Evolutionary conservation across 2,329 filamentous ascomycete species (phyloP), one percentile per base, ranked within the genome.

Genomic region (Calonectria multiphialidica): DNA sequence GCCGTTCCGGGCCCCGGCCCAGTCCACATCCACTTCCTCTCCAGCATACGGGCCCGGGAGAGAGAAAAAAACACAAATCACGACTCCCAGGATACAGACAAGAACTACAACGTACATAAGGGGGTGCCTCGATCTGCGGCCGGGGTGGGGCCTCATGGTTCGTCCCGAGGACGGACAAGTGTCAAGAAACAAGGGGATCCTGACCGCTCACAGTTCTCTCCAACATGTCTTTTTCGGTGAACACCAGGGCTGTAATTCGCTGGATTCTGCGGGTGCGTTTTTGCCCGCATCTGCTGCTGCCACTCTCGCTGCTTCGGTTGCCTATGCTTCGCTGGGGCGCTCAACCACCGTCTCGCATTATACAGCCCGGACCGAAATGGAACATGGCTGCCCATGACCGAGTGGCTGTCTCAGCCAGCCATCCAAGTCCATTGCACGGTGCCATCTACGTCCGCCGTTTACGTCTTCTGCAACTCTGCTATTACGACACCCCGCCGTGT

Each of bases 61-160:
- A 55, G 53, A 53, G 40, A 37, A 25, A 42, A 42, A 44, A 61
- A 67, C 44, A 61, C 45, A 67, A 67, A 67, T 35, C 50, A 67
- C 35, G 16, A 47, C 42, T 66, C 28, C 28, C 53, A 21, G 35
- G 35, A 44, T 40, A 66, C 49, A 57, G 18, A 30, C 49, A 23
- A 66, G 64, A 66, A 45, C 69, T 50, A 77, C 73, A 68, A 42
- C 66, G 72, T 69, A 75, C 72, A 78, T 75, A 74, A 78, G 75
- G 75, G 76, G 81, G 82, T 78, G 81, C 75, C 81, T 81, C 77
- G 81, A 82, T 82, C 80, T 84, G 84, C 84, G 83, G 82, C 83
- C 83, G 8, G 78, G 72, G 84, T 84, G 82, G 84, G 82, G 79
- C 82, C 64, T 79, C 73, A 79, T 84, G 79, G 81, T 83, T 84